Evolutionary conservation across 495 filamentous ascomycete genomes (phyloP).

Genomic region (Penicillium alfredii): DNA sequence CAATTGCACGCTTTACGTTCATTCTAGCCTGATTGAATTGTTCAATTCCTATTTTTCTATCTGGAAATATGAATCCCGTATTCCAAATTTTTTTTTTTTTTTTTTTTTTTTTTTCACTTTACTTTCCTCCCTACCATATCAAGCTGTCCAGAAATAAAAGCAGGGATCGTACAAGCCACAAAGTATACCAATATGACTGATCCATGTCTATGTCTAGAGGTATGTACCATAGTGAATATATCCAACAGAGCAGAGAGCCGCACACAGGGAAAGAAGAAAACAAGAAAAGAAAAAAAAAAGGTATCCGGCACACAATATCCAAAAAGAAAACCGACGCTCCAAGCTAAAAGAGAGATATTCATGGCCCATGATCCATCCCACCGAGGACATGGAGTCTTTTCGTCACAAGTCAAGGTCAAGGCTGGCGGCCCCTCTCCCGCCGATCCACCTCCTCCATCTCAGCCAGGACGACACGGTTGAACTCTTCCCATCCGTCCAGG

Average conservation of each 20-base stretch:
- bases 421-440: constrained; percentile 28
- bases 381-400: too few species aligned
- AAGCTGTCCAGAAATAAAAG: too few species aligned
- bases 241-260: neutral
- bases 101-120: too few species aligned
- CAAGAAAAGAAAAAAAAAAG: neutral
- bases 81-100: too few species aligned
- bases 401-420: constrained; percentile 2
- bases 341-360: constrained; percentile 7
- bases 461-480: constrained; percentile 66
- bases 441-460: constrained; percentile 73
- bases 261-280: neutral
- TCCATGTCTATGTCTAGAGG: neutral
- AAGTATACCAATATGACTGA: too few species aligned
- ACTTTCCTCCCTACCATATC: too few species aligned
- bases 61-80: too few species aligned
- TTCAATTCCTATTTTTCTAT: too few species aligned
- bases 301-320: too few species aligned
- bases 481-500: constrained; percentile 82
- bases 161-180: too few species aligned
- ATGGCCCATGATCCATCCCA: constrained; percentile 12
- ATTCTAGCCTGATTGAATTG: too few species aligned
- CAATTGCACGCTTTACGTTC: too few species aligned
- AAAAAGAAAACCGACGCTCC: constrained; percentile 6
- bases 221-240: neutral